These are phyloP conservation scores for Metarhizium anisopliae DNA, from an alignment of 2,329 filamentous ascomycete genomes.

Conservation along the genomic window DNA sequence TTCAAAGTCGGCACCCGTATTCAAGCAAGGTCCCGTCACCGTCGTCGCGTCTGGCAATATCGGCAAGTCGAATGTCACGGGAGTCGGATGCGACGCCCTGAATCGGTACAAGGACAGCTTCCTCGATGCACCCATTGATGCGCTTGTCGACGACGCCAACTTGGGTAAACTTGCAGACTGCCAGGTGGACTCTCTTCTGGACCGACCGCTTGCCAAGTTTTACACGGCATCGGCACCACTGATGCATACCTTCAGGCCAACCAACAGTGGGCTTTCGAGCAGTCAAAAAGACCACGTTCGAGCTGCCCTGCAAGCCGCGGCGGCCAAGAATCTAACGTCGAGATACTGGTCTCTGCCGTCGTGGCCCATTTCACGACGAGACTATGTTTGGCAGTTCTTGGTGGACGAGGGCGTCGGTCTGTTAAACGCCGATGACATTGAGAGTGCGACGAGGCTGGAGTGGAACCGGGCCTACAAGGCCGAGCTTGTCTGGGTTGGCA, in stretches of 20 bases:
- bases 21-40: slow-evolving; percentile 45
- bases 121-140: slow-evolving; percentile 54
- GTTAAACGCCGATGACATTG: slow-evolving; percentile 53
- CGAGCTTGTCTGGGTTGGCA: slow-evolving; percentile 13
- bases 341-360: slow-evolving; percentile 52
- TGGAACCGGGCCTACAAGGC: slow-evolving; percentile 9
- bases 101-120: slow-evolving; percentile 44
- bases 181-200: slow-evolving; percentile 1
- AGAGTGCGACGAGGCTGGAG: slow-evolving; percentile 19
- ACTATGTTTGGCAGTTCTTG: slow-evolving; percentile 48
- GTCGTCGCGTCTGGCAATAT: slow-evolving; percentile 57
- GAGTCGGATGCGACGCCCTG: slow-evolving; percentile 4
- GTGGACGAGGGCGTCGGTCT: slow-evolving; percentile 47
- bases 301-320: slow-evolving; percentile 37
- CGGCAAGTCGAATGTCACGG: slow-evolving; percentile 4
- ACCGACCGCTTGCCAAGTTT: slow-evolving; percentile 45
- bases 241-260: slow-evolving; percentile 38
- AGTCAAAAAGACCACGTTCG: slow-evolving; percentile 32
- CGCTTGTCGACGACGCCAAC: slow-evolving; percentile 14
- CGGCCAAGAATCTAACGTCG: slow-evolving; percentile 41
- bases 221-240: slow-evolving; percentile 58
- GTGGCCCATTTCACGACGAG: slow-evolving; percentile 48
- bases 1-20: slow-evolving; percentile 13
- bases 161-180: slow-evolving; percentile 3
- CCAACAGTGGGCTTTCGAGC: slow-evolving; percentile 25